Conservation (phyloP, 108 stramenopile genomes). For the Skeletonema potamos region DNA sequence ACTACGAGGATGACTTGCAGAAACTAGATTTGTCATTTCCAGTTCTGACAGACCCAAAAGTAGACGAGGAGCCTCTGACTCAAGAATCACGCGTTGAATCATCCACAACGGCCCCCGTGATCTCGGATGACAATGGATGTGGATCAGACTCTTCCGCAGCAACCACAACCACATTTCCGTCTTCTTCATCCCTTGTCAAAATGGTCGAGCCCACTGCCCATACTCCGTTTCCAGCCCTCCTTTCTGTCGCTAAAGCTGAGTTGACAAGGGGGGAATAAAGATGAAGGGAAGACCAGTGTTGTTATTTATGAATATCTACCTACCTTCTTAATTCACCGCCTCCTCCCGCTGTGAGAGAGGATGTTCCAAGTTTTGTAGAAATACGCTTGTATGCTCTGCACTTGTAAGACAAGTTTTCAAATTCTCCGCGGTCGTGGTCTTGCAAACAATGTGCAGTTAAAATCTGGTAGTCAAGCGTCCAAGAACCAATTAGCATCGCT, state of each 20-base stretch:
- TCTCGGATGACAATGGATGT: constrained; percentile 1
- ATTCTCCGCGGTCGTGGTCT: background rate
- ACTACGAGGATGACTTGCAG: constrained; percentile 17
- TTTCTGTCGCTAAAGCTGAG: constrained; percentile 21
- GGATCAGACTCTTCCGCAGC: constrained; percentile 29
- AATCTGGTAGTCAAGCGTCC: background rate
- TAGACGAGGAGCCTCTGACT: background rate
- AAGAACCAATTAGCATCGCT: constrained; percentile 1
- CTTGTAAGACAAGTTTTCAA: background rate
- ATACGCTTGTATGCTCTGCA: background rate
- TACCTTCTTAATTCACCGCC: background rate
- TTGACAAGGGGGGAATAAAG: constrained; percentile 8
- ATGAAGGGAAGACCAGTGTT: background rate
- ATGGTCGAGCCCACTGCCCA: background rate
- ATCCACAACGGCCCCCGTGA: background rate
- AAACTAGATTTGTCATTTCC: background rate
- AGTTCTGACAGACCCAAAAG: background rate
- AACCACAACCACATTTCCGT: background rate
- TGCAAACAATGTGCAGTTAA: background rate
- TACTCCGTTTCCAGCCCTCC: constrained; percentile 19
- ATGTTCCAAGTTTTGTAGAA: background rate
- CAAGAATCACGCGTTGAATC: constrained; percentile 1
- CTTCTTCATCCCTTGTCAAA: constrained; percentile 12
- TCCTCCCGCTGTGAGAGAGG: background rate
- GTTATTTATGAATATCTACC: background rate